Evolutionary conservation across 2,329 filamentous ascomycete species (phyloP).

Genomic region (Pestalotiopsis sp.): DNA sequence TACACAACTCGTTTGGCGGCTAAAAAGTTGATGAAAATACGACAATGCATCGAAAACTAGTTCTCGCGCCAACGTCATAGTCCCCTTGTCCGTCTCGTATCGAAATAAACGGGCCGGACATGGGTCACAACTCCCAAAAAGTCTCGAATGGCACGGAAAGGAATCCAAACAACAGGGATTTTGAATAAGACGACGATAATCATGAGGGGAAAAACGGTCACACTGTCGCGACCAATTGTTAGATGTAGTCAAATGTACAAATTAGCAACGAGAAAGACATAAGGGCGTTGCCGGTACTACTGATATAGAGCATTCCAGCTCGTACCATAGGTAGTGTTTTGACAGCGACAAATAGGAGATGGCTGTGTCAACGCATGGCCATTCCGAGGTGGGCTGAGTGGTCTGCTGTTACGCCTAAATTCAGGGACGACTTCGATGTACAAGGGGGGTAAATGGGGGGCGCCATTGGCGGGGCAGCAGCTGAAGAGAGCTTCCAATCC

Average conservation of each 20-base stretch:
- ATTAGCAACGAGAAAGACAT: neutral
- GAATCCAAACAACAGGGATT: neutral
- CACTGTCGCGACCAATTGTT: no score
- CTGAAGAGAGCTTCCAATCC: slow-evolving; percentile 10
- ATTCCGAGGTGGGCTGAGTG: slow-evolving; percentile 7
- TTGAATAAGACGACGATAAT: neutral
- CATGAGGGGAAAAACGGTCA: neutral
- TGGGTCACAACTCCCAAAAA: neutral
- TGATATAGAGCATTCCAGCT: neutral
- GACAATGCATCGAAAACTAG: slow-evolving; percentile 6
- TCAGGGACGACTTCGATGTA: neutral
- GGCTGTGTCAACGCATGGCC: slow-evolving; percentile 10
- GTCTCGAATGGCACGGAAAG: neutral
- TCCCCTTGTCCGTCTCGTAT: slow-evolving; percentile 8
- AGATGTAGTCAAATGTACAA: neutral
- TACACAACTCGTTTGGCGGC: neutral
- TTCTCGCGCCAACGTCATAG: slow-evolving; percentile 10
- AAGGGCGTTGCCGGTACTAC: neutral
- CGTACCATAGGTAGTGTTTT: neutral
- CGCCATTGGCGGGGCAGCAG: slow-evolving; percentile 12
- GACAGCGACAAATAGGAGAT: slow-evolving; percentile 11
- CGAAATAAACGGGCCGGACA: neutral
- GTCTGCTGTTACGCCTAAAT: neutral
- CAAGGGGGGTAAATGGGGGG: neutral
- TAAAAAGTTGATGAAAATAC: neutral